Evolutionary conservation across 2,329 filamentous ascomycete genomes (phyloP), one percentile per base, ranked within the genome.

Genomic region (Colletotrichum sp.): DNA sequence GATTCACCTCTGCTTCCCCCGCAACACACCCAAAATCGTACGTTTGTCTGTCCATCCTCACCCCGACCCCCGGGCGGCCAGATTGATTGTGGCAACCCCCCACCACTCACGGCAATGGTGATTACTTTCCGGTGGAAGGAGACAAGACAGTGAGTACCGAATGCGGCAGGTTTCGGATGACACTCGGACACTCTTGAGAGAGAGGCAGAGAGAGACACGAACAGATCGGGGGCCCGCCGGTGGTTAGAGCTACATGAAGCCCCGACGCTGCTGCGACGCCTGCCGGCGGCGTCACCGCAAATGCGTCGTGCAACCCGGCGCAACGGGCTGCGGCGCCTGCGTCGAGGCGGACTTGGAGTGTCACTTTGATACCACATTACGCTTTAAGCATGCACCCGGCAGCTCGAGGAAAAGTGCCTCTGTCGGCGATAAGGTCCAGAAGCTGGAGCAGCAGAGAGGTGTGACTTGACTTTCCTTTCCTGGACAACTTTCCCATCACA

Each of bases 251-350:
- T 72, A 68, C 12, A 74, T 74, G 72, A 74, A 74, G 67, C 74
- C 71, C 43, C 62, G 61, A 38, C 59, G 71, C 61, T 69, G 74
- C 66, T 74, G 70, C 43, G 38, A 67, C 30, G 70, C 70, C 70
- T 76, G 74, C 55, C 74, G 74, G 3, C 70, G 69, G 65, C 74
- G 71, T 52, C 74, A 74, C 43, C 74, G 74, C 32, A 73, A 62
- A 28, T 73, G 74, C 38, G 65, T 76, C 52, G 69, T 73, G 4
- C 74, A 73, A 16, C 64, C 69, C 48, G 69, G 65, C 21, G 74
- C 69, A 14, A 61, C 70, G 16, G 36, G 70, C 7, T 76, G 74
- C 59, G 69, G 64, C 48, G 74, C 70, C 48, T 76, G 74, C 26
- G 28, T 61, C 28, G 74, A 76, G 16, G 63, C 69, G 8, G 64